phyloP scores from a whole-genome alignment of 2,329 filamentous ascomycete genomes.

The Aureobasidium lini region DNA sequence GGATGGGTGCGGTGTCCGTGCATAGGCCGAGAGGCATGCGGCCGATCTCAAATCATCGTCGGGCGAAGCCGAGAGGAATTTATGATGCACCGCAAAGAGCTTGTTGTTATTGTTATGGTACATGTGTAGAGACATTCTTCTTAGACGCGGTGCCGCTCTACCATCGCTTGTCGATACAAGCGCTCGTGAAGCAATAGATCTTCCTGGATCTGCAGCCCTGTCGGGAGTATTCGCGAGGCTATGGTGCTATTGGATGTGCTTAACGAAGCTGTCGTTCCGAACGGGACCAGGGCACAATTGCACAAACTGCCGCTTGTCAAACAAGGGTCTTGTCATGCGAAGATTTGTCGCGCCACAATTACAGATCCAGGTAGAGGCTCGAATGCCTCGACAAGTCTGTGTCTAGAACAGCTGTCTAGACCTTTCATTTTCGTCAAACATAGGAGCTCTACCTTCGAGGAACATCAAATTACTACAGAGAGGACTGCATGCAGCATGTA shows the following conservation, averaged over 20 bases:
- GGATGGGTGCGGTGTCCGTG: neutral
- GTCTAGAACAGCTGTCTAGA: neutral
- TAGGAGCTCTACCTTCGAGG: neutral
- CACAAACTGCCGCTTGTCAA: conserved; percentile 2
- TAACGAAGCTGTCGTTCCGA: neutral
- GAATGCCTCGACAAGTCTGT: neutral
- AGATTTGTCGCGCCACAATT: neutral
- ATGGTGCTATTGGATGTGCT: neutral
- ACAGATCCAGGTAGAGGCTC: neutral
- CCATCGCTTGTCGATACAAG: neutral
- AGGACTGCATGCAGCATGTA: conserved; percentile 3
- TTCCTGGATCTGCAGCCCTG: conserved; percentile 6
- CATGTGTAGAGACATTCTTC: neutral
- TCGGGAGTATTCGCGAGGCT: neutral
- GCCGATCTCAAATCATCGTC: conserved; percentile 10
- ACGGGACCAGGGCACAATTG: neutral
- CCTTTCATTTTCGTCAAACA: neutral
- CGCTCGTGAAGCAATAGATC: neutral
- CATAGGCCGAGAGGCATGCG: conserved; percentile 3
- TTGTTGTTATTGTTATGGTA: neutral
- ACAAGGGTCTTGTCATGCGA: neutral
- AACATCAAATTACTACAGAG: neutral
- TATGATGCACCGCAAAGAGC: neutral
- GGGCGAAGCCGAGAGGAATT: neutral
- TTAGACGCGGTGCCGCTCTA: neutral